Percentiles rank a stretch among this genome's conserved stretches.
phyloP scores from a whole-genome alignment of 495 filamentous ascomycete genomes.

The Hypomontagnella monticulosa region DNA sequence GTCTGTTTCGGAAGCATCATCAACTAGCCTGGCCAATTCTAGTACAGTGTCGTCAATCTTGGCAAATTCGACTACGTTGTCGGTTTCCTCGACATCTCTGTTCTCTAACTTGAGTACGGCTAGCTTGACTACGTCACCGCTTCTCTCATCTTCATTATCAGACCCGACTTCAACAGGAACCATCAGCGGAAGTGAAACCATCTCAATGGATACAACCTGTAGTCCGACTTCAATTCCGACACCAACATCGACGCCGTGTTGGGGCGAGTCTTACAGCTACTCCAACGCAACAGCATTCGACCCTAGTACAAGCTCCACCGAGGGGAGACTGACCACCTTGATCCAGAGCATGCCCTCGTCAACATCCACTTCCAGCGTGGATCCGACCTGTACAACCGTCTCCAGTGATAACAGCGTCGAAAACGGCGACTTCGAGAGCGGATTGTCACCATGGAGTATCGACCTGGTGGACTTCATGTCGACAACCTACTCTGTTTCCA shows the following conservation, averaged over 20 bases:
- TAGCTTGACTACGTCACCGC: conserved; percentile 6
- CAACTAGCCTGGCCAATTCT: neutral
- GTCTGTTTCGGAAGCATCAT: conserved; percentile 1
- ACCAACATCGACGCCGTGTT: neutral
- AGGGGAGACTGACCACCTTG: neutral
- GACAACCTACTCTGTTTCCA: conserved; percentile 29
- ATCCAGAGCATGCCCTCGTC: neutral
- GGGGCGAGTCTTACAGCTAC: neutral
- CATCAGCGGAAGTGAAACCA: neutral
- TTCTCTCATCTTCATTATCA: conserved; percentile 2
- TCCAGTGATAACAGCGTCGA: conserved; percentile 24
- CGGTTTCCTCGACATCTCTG: neutral
- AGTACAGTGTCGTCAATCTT: conserved; percentile 6
- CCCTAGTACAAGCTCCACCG: neutral
- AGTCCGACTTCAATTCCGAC: conserved; percentile 4
- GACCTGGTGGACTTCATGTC: conserved; percentile 45
- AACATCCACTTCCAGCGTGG: conserved; percentile 3
- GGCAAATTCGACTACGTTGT: conserved; percentile 2
- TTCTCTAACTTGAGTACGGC: neutral
- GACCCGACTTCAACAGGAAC: neutral
- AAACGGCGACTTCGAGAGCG: conserved; percentile 45
- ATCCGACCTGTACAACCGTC: neutral
- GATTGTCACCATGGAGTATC: conserved; percentile 44
- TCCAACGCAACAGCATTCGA: conserved; percentile 15
- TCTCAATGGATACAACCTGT: conserved; percentile 30